Percentiles rank a stretch among this genome's conserved stretches.
Evolutionary conservation across 345 rosid species (phyloP).

Genomic region (Eucalyptus cladocalyx): DNA sequence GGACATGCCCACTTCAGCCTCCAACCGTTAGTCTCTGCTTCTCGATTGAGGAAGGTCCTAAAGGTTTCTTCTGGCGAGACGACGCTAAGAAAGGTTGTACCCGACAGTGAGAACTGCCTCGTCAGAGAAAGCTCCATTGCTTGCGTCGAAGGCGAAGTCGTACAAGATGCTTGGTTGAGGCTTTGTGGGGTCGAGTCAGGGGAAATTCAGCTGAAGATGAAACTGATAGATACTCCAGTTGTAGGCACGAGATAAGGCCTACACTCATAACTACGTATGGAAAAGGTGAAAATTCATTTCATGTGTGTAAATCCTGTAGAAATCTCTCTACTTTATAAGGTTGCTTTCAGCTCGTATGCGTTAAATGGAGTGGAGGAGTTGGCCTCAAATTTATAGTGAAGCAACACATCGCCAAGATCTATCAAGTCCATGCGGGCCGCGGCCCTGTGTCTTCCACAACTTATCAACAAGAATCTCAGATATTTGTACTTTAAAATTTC

Average conservation of each 20-base stretch:
- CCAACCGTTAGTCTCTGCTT: constrained; percentile 80
- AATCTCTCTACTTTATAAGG: neutral
- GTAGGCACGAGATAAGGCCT: neutral
- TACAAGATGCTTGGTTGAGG: constrained; percentile 83
- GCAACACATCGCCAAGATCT: neutral
- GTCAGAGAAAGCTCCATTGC: constrained; percentile 72
- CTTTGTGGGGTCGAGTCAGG: constrained; percentile 84
- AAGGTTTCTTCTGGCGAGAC: constrained; percentile 68
- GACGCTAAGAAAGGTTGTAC: constrained; percentile 64
- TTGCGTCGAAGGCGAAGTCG: constrained; percentile 65
- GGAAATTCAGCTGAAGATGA: constrained; percentile 78
- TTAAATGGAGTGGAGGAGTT: neutral
- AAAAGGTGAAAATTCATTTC: neutral
- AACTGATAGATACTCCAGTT: constrained; percentile 22
- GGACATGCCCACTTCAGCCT: constrained; percentile 81
- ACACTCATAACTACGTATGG: neutral
- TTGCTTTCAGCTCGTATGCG: neutral
- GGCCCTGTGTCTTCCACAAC: neutral
- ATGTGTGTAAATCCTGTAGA: neutral
- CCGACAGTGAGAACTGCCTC: constrained; percentile 73
- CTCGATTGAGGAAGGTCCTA: constrained; percentile 63
- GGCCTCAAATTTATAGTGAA: neutral
- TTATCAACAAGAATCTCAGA: neutral
- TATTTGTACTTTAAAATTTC: neutral
- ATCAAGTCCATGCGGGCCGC: neutral